Base-by-base conservation (phyloP, 2,329 filamentous ascomycete species). In the Fusarium sp. region DNA sequence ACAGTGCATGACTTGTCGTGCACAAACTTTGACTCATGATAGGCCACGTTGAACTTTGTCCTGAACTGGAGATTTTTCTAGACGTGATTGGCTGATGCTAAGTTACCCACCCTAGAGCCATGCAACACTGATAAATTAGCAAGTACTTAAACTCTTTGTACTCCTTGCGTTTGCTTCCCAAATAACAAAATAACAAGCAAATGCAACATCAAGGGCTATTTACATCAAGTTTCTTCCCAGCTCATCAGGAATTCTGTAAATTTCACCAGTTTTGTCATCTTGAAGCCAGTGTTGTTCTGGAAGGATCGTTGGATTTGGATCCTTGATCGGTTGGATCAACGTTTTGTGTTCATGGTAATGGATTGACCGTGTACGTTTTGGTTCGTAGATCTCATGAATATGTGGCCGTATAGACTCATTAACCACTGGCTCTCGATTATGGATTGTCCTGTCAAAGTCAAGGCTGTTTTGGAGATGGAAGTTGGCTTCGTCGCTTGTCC, bases 181-280 rank as follows among this genome's bases (percentile, higher is more conserved):
- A 29, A 13, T 25, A 5, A 31, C 11, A 31, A 13, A 10, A 6
- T 14, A 4, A 31, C 5, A 31, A 25, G 10, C 25, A 9, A 8
- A 4, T 10, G 29, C 29, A 23, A 31, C n/a, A 13, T 11, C 6
- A 29, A 11, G 11, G 27, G 17, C 36, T 52, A 5, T 54, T 23
- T 51, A 67, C 63, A 43, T 62, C 35, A 70, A n/a, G 9, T 58
- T 46, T 41, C 42, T 56, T 17, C 69, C 69, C 23, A 72, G 13
- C 18, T 63, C 69, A 23, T 63, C 58, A 11, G 67, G 67, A 9
- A 76, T 72, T 39, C 67, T 72, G 46, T 74, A 74, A n/a, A 72
- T 60, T 50, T 76, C 70, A 17, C 73, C 74, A 21, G 71, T 75
- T 35, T 70, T 61, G 5, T 61, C 47, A 13, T 72, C 59, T 20